phyloP scores from a whole-genome alignment of 768 basidiomycete species.

The Pisolithus tinctorius region DNA sequence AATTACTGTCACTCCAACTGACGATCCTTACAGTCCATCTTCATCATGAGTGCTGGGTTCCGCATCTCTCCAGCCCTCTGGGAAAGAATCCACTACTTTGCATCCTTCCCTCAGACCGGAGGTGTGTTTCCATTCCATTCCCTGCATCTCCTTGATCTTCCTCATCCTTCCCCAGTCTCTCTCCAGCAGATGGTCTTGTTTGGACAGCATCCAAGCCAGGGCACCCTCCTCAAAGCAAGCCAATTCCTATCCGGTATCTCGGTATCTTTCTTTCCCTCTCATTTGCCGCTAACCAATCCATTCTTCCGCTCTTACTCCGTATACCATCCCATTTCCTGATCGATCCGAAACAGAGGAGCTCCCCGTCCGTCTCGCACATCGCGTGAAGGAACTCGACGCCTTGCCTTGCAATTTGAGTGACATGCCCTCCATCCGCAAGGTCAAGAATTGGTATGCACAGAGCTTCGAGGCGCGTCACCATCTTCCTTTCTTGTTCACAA shows the following conservation, averaged over 20 bases:
- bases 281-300: not conserved
- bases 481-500: not conserved
- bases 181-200: constrained; percentile 98
- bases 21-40: not conserved
- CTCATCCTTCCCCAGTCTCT: constrained; percentile 52
- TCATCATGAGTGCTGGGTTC: constrained; percentile 41
- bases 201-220: constrained; percentile 92
- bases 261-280: constrained; percentile 1
- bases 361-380: constrained; percentile 89
- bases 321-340: not conserved
- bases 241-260: constrained; percentile 78
- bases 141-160: not conserved
- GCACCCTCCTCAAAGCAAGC: constrained; percentile 86
- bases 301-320: not conserved
- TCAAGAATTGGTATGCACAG: constrained; percentile 99
- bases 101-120: constrained; percentile 89
- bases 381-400: constrained; percentile 92
- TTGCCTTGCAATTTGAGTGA: constrained; percentile 85
- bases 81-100: constrained; percentile 89
- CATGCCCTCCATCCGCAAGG: constrained; percentile 90
- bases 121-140: constrained; percentile 38
- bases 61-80: constrained; percentile 74
- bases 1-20: too few relatives aligned
- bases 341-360: constrained; percentile 61
- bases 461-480: constrained; percentile 78